These are phyloP conservation scores for Septoria linicola DNA, from an alignment of 2,329 filamentous ascomycete species.

Conservation along the genomic window DNA sequence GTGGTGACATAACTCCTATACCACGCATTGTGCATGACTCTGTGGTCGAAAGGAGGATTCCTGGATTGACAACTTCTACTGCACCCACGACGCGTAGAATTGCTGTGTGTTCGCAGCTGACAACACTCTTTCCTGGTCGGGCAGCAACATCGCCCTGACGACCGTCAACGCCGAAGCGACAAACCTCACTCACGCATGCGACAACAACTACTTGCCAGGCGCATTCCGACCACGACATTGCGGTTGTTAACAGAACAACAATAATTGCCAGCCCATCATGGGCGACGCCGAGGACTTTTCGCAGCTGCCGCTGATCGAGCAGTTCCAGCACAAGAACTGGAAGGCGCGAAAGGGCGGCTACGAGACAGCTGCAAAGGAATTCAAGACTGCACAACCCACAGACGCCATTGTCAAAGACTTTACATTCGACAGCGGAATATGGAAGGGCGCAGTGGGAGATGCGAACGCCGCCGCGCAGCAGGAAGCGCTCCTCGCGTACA, in stretches of 20 bases:
- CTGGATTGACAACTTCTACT: not conserved
- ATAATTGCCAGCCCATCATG: constrained; percentile 52
- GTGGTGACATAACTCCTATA: constrained; percentile 5
- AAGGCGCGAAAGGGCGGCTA: constrained; percentile 95
- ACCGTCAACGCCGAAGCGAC: not conserved
- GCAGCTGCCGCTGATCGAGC: constrained; percentile 72
- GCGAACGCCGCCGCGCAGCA: constrained; percentile 96
- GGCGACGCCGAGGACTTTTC: constrained; percentile 85
- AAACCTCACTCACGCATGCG: constrained; percentile 8
- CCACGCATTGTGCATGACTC: constrained; percentile 10
- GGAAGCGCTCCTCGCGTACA: constrained; percentile 83
- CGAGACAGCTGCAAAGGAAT: constrained; percentile 85
- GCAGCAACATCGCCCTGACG: too few relatives aligned
- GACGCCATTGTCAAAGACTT: constrained; percentile 87
- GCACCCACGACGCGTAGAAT: not conserved
- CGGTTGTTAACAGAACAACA: not conserved
- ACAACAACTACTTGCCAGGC: not conserved
- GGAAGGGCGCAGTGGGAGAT: constrained; percentile 90
- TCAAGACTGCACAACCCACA: constrained; percentile 78
- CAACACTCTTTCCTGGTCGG: not conserved
- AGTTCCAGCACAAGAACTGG: constrained; percentile 91
- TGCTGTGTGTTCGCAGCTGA: not conserved
- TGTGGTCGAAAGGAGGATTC: not conserved
- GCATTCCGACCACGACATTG: constrained; percentile 5
- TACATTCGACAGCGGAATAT: constrained; percentile 76